phyloP scores from a whole-genome alignment of 2,329 filamentous ascomycete species.

The Ustulina deusta region DNA sequence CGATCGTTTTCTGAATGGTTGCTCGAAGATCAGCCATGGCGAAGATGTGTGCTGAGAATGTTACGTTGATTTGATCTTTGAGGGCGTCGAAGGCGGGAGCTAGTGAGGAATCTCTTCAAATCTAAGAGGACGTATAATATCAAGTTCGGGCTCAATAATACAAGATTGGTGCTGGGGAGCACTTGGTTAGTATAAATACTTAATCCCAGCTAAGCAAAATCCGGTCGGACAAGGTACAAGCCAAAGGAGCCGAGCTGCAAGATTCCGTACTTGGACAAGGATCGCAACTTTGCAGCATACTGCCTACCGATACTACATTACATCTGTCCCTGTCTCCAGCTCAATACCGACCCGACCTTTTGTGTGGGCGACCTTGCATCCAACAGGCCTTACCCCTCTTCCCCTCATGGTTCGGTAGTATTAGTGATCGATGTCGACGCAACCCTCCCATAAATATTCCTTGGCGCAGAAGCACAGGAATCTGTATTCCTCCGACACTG shows the following conservation, averaged over 20 bases:
- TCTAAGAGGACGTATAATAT: background rate
- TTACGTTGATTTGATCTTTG: background rate
- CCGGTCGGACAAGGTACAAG: background rate
- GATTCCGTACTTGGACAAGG: background rate
- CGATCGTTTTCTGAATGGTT: slow-evolving; percentile 26
- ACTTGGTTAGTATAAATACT: slow-evolving; percentile 8
- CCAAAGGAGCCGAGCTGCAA: slow-evolving; percentile 13
- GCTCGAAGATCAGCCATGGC: slow-evolving; percentile 31
- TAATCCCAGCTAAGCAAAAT: background rate
- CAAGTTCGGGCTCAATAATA: background rate
- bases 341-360: background rate
- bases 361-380: background rate
- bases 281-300: background rate
- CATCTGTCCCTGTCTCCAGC: background rate
- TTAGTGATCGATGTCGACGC: background rate
- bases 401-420: background rate
- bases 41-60: slow-evolving; percentile 4
- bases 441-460: background rate
- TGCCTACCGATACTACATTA: background rate
- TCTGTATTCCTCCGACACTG: background rate
- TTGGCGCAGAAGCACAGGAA: slow-evolving; percentile 1
- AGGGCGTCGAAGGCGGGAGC: background rate
- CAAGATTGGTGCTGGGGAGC: background rate
- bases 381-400: slow-evolving; percentile 1
- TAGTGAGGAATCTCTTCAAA: background rate